Evolutionary conservation across 805 yeast genomes (phyloP).

Genomic region (Metschnikowia shivogae): DNA sequence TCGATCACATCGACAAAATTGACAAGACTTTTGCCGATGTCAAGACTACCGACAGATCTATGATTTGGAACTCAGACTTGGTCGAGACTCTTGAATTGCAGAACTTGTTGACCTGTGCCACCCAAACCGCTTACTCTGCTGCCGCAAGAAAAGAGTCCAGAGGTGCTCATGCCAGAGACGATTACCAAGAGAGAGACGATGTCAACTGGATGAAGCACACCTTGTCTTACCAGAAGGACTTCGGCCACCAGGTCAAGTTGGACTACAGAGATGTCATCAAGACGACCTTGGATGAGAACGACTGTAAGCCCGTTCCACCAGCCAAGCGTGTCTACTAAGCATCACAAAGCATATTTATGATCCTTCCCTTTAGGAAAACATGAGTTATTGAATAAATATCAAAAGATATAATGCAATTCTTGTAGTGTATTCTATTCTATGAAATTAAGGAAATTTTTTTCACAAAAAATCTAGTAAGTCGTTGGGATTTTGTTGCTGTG

Average conservation of each 20-base stretch:
- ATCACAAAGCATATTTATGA: constrained; percentile 1
- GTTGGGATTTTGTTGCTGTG: neutral
- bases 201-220: constrained; percentile 97
- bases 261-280: constrained; percentile 82
- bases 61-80: constrained; percentile 98
- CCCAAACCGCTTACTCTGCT: constrained; percentile 91
- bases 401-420: neutral
- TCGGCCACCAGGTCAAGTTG: constrained; percentile 69
- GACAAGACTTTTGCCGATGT: constrained; percentile 72
- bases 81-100: constrained; percentile 95
- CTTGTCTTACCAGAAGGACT: constrained; percentile 78
- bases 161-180: constrained; percentile 99
- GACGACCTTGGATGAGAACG: constrained; percentile 82
- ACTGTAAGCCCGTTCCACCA: constrained; percentile 95
- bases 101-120: constrained; percentile 94
- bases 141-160: constrained; percentile 95
- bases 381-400: neutral
- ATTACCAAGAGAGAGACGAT: constrained; percentile 93
- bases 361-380: neutral
- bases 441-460: neutral
- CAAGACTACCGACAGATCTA: constrained; percentile 89
- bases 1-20: constrained; percentile 65
- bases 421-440: neutral
- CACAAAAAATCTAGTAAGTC: constrained; percentile 1
- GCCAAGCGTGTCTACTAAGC: constrained; percentile 86